Percentiles rank a stretch among this genome's conserved stretches.
These are phyloP conservation scores for Paraurostyla sp. DNA, from an alignment of 73 alveolate genomes.

Conservation along the genomic window DNA sequence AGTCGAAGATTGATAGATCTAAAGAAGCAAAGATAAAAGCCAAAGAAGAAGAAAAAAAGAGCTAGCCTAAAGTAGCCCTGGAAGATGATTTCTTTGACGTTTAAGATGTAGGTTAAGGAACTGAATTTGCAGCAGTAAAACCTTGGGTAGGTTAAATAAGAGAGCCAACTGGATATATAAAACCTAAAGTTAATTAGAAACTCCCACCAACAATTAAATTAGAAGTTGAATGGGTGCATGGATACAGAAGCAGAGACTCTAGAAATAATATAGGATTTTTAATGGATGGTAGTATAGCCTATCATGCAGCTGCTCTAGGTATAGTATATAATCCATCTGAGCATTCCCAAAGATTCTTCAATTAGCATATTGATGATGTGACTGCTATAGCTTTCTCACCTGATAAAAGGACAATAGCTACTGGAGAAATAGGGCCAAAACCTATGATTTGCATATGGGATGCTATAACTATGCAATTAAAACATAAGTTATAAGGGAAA, in stretches of 20 bases:
- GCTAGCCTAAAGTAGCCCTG: conserved; percentile 63
- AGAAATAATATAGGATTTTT: conserved; percentile 90
- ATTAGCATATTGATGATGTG: conserved; percentile 92
- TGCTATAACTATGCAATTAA: conserved; percentile 82
- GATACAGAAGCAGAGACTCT: conserved; percentile 97
- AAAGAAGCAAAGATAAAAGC: conserved; percentile 49
- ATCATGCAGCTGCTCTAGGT: conserved; percentile 96
- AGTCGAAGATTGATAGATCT: conserved; percentile 19
- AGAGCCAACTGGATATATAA: conserved; percentile 83
- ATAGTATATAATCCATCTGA: conserved; percentile 81
- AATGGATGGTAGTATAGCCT: conserved; percentile 85
- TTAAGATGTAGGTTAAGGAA: conserved; percentile 94
- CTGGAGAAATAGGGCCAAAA: conserved; percentile 93
- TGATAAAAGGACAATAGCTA: conserved; percentile 88
- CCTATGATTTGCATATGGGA: conserved; percentile 94
- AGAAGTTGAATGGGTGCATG: conserved; percentile 94
- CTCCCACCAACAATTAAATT: conserved; percentile 90
- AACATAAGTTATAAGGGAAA: conserved; percentile 77
- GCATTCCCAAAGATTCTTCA: conserved; percentile 83
- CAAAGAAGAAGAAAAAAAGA: conserved; percentile 63
- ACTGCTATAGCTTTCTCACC: conserved; percentile 89
- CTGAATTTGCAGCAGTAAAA: conserved; percentile 89
- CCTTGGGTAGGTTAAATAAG: conserved; percentile 93
- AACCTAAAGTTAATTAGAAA: conserved; percentile 85
- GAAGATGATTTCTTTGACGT: conserved; percentile 83